Percentiles rank a stretch among this genome's conserved stretches.
Evolutionary conservation across 2,329 filamentous ascomycete species (phyloP).

Genomic region (Microsporum canis): DNA sequence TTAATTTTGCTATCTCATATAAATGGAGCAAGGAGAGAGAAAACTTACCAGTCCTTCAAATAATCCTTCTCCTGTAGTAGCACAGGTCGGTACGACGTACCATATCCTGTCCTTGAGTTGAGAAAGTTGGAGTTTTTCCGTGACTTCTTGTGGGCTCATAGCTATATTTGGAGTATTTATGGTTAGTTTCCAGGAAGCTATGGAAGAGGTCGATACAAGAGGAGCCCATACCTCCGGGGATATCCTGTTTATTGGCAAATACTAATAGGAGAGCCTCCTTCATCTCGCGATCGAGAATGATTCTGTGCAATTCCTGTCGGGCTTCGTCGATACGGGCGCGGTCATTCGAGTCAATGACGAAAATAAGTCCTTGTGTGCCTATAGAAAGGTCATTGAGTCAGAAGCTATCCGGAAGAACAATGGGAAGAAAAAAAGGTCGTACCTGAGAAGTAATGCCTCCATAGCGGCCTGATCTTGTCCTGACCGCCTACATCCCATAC

Average conservation of each 20-base stretch:
- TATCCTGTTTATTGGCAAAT: conserved; percentile 98
- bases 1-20: not conserved
- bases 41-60: conserved; percentile 59
- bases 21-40: not conserved
- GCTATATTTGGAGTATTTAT: conserved; percentile 36
- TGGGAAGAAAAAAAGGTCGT: conserved; percentile 8
- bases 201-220: not conserved
- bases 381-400: not conserved
- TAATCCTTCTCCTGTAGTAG: conserved; percentile 68
- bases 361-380: conserved; percentile 96
- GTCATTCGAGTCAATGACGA: conserved; percentile 95
- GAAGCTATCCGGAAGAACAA: not conserved
- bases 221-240: conserved; percentile 56
- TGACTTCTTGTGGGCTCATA: conserved; percentile 69
- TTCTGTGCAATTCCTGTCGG: conserved; percentile 83
- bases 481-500: conserved; percentile 98
- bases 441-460: conserved; percentile 94
- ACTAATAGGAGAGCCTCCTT: conserved; percentile 88
- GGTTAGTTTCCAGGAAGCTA: no score
- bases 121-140: conserved; percentile 61
- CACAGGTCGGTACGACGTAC: conserved; percentile 75
- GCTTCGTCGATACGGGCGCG: conserved; percentile 86
- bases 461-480: conserved; percentile 95
- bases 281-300: conserved; percentile 97
- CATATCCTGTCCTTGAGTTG: conserved; percentile 74